These are phyloP conservation scores for Hypoxylon sp. DNA, from an alignment of 2,329 filamentous ascomycete genomes.

Conservation along the genomic window DNA sequence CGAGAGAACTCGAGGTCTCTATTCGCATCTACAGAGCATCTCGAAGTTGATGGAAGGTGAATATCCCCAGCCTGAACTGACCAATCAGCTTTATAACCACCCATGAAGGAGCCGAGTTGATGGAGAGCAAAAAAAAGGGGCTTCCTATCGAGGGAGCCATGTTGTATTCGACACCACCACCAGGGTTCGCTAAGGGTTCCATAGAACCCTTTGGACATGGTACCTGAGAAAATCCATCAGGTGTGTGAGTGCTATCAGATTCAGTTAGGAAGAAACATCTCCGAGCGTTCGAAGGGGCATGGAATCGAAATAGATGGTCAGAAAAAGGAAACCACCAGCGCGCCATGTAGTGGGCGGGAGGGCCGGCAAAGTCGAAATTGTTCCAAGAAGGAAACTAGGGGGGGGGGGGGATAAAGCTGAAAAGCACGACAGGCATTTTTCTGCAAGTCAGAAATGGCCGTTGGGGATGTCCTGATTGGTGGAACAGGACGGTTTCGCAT, in stretches of 20 bases:
- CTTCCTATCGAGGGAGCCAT: constrained; percentile 21
- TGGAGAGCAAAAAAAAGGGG: constrained; percentile 13
- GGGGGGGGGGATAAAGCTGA: constrained; percentile 26
- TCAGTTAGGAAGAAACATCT: constrained; percentile 24
- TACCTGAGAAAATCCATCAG: constrained; percentile 29
- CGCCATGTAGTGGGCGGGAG: constrained; percentile 19
- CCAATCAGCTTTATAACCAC: constrained; percentile 9
- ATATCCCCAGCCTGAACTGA: constrained; percentile 9
- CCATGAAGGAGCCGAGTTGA: constrained; percentile 15
- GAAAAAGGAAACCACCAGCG: constrained; percentile 21
- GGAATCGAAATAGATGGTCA: constrained; percentile 12
- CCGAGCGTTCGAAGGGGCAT: constrained; percentile 8
- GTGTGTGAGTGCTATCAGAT: constrained; percentile 23
- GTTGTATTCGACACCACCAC: constrained; percentile 24
- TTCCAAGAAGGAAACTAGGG: neutral
- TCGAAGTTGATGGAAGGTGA: constrained; percentile 3
- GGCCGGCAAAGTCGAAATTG: constrained; percentile 22
- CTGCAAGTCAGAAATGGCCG: constrained; percentile 31
- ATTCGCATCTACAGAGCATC: constrained; percentile 1
- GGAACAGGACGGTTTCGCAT: constrained; percentile 23
- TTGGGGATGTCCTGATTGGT: constrained; percentile 33
- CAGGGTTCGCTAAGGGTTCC: constrained; percentile 24
- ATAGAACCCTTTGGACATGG: constrained; percentile 25
- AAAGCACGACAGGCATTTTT: constrained; percentile 25
- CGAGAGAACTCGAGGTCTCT: constrained; percentile 4